phyloP scores from a whole-genome alignment of 257 asterid species.

The Solanum appendiculatum region DNA sequence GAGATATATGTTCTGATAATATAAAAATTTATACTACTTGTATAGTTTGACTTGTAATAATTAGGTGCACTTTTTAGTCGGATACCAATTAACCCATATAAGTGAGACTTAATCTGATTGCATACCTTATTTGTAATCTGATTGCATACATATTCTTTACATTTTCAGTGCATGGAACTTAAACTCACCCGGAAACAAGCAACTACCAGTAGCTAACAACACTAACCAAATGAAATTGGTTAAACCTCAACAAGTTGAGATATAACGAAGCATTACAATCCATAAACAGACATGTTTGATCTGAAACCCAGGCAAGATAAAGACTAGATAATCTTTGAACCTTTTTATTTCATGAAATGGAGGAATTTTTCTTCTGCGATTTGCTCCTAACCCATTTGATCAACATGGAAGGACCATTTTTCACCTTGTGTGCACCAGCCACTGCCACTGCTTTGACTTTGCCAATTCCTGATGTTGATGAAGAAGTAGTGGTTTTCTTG shows the following conservation, averaged over 20 bases:
- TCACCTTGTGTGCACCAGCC: conserved; percentile 56
- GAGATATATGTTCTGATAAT: background rate
- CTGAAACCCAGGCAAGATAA: background rate
- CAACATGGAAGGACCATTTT: conserved; percentile 45
- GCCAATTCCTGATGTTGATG: conserved; percentile 35
- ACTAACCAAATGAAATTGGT: background rate
- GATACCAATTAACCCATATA: background rate
- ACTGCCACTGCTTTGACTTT: conserved; percentile 56
- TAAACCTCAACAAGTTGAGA: background rate
- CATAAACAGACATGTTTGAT: background rate
- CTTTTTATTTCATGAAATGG: conserved; percentile 24
- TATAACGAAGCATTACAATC: background rate
- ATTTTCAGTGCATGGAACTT: background rate
- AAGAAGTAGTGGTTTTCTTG: background rate
- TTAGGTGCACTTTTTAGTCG: too few relatives aligned
- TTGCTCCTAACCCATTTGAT: conserved; percentile 71
- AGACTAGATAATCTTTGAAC: background rate
- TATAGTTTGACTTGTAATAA: background rate
- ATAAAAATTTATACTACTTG: background rate
- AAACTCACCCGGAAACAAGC: background rate
- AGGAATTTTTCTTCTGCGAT: conserved; percentile 41
- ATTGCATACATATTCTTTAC: background rate
- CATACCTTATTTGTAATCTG: background rate
- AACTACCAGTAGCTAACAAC: background rate
- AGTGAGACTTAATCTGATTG: background rate